Conservation (phyloP, 179 eudicot genomes). For the Spinacia oleracea region DNA sequence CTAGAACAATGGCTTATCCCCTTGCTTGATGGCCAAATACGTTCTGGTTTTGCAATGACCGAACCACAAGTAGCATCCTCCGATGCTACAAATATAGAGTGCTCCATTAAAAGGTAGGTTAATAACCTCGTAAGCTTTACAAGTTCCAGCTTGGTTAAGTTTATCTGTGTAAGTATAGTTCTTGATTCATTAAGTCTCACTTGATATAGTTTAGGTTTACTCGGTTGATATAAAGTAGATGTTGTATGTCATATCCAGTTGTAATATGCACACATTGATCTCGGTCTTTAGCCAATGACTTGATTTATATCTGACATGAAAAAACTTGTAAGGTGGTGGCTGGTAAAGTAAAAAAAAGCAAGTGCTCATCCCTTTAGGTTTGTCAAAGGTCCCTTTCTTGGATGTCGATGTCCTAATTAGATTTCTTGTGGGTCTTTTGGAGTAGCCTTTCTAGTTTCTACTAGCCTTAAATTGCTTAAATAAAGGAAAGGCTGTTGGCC, state of each 20-base stretch:
- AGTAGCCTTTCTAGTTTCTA: no score
- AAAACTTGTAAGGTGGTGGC: no score
- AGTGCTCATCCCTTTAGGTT: no score
- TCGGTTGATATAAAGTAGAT: neutral
- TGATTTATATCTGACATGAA: neutral
- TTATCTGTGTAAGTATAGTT: neutral
- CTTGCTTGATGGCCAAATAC: constrained; percentile 81
- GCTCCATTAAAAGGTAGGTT: constrained; percentile 77
- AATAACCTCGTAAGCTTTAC: constrained; percentile 11
- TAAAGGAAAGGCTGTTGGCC: no score
- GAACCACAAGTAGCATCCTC: constrained; percentile 99
- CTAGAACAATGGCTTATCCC: constrained; percentile 88
- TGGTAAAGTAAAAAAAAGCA: no score
- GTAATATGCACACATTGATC: neutral
- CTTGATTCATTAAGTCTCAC: neutral
- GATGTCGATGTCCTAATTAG: no score
- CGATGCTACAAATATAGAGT: constrained; percentile 97
- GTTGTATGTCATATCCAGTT: neutral
- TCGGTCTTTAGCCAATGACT: neutral
- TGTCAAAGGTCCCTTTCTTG: no score
- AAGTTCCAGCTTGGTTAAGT: neutral
- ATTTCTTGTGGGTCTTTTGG: no score
- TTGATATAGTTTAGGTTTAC: neutral
- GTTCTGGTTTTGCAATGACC: constrained; percentile 99
- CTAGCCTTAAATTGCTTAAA: no score